Evolutionary conservation across 805 yeast genomes (phyloP).

Genomic region (Suhomyces prunicola): DNA sequence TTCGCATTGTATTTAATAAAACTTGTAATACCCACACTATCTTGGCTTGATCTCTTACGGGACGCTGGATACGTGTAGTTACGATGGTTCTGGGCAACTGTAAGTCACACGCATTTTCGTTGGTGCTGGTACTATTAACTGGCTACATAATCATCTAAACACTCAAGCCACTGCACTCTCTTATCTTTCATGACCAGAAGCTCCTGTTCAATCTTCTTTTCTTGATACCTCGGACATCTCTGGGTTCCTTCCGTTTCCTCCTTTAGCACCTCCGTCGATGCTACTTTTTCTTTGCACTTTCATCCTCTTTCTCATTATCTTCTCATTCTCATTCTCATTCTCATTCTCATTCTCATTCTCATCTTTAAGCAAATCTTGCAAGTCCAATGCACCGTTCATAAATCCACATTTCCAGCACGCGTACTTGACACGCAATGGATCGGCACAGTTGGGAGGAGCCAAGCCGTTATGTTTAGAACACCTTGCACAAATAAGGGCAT

Average conservation of each 20-base stretch:
- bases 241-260: not conserved
- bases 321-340: not conserved
- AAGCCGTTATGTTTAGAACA: conserved; percentile 76
- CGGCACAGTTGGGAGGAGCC: conserved; percentile 63
- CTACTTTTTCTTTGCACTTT: not conserved
- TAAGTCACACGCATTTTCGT: too few species aligned
- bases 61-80: too few species aligned
- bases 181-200: too few species aligned
- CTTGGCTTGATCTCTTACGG: too few species aligned
- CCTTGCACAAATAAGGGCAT: conserved; percentile 67
- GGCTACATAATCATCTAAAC: not conserved
- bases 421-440: conserved; percentile 51
- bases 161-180: too few species aligned
- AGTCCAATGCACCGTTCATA: conserved; percentile 26
- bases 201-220: not conserved
- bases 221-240: not conserved
- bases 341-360: not conserved
- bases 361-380: not conserved
- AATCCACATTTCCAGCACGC: conserved; percentile 65
- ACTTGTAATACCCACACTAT: not conserved
- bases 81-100: too few species aligned
- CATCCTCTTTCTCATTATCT: not conserved
- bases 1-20: not conserved
- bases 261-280: not conserved
- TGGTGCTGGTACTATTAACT: not conserved